Base-by-base conservation (phyloP, 805 yeast species). In the Komagataella kurtzmanii region DNA sequence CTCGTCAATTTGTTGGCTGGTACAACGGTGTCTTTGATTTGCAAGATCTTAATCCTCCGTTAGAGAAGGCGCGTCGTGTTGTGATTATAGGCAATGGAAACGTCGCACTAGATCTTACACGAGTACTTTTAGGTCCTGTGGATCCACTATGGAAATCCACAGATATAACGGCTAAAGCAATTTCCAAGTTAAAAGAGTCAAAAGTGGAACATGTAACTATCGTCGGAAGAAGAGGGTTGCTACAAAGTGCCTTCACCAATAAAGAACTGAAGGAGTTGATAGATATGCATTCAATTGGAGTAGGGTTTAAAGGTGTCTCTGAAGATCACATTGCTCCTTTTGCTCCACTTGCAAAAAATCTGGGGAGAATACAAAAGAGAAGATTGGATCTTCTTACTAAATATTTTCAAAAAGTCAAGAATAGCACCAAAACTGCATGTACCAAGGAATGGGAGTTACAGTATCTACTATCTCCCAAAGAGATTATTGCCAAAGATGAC, bases 21-120 rank as follows among this genome's bases (percentile, higher is more conserved):
- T 93, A 93, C 65, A 93, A 93, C 60, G 95, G 96, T 0, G 85
- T 83, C 58, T 96, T 97, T 0, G 81, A 77, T 44, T 70, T 70
- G 48, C 68, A 69, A 47, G 59, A 66, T 19, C 62, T 72, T 14
- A 65, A 72, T 18, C 85, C 88, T 4, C 80, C 81, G n/a, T 71
- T 91, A 58, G 72, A 74, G 2, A 67, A 74, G 30, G 81, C 82
- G 2, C 75, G 77, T 54, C 71, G 74, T 44, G 96, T 88, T 1
- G 79, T 85, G 0, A 83, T 93, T 36, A 76, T 93, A n/a, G 99
- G 99, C 6, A 91, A 90, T 65, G 99, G 99, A 48, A 93, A 93
- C 62, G 99, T 93, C 17, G 96, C 98, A 0, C 68, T 93, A 54
- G 99, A 93, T 63, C 80, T 93, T 3, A 88, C 96, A 1, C 71